These are phyloP conservation scores for Pterocarpus santalinus DNA, from an alignment of 306 rosid genomes.

Conservation along the genomic window DNA sequence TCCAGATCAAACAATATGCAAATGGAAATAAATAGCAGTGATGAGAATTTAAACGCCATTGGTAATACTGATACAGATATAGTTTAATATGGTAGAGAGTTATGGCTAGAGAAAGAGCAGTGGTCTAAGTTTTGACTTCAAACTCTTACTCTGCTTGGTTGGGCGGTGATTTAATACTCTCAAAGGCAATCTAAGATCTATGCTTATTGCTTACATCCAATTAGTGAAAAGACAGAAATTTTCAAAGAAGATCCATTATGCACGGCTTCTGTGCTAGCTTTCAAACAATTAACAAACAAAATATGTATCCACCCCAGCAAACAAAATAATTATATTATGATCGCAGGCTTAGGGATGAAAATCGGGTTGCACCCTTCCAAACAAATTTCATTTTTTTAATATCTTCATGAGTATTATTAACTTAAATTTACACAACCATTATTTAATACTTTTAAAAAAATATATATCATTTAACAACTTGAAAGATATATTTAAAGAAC, in stretches of 20 bases:
- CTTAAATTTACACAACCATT: no score
- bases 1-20: not conserved
- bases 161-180: not conserved
- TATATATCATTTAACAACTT: no score
- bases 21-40: not conserved
- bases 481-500: no score
- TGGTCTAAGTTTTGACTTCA: not conserved
- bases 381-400: no score
- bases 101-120: conserved; percentile 1
- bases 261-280: conserved; percentile 22
- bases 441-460: no score
- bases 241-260: conserved; percentile 8
- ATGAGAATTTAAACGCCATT: not conserved
- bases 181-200: conserved; percentile 1
- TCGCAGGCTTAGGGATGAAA: not conserved
- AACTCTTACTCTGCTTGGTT: not conserved
- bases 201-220: not conserved
- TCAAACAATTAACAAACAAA: conserved; percentile 27
- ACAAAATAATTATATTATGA: conserved; percentile 16
- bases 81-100: no score
- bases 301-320: not conserved
- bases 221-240: conserved; percentile 2
- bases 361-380: no score
- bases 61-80: not conserved
- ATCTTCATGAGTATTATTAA: no score